Conservation (phyloP, 371 early-diverging fungal species). For the Rhizopus arrhizus region DNA sequence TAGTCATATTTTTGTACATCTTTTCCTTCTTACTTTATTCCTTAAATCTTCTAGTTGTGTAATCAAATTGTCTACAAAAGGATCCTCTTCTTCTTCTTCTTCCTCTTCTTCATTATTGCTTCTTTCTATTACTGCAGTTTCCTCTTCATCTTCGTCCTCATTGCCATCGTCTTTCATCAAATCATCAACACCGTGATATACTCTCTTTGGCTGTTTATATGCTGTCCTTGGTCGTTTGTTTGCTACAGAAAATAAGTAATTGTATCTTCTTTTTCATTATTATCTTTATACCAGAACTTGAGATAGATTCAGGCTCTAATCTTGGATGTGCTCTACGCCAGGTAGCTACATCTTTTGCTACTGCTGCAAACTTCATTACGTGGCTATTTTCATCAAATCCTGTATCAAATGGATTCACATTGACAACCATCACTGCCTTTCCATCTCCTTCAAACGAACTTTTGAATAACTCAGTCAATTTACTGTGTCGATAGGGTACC, state of each 20-base stretch:
- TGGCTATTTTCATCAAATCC: constrained; percentile 62
- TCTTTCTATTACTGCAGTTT: background rate
- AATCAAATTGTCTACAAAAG: constrained; percentile 43
- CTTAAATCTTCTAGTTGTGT: constrained; percentile 49
- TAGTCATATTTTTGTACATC: background rate
- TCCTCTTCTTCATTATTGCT: constrained; percentile 31
- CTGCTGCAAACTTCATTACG: constrained; percentile 71
- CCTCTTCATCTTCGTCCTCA: background rate
- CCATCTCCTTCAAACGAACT: constrained; percentile 69
- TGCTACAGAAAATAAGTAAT: background rate
- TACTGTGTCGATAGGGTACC: constrained; percentile 73
- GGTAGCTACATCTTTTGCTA: constrained; percentile 63
- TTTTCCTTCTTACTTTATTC: constrained; percentile 38
- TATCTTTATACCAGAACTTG: background rate
- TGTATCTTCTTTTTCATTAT: background rate
- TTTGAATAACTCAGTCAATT: constrained; percentile 71
- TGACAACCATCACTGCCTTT: constrained; percentile 67
- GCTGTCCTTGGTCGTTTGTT: background rate
- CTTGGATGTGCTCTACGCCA: constrained; percentile 42
- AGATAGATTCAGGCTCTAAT: constrained; percentile 9
- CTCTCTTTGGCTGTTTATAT: background rate
- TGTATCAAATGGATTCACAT: constrained; percentile 67
- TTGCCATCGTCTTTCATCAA: background rate
- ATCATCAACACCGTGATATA: background rate
- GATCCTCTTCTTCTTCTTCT: constrained; percentile 41